These are phyloP conservation scores for Cryptococcus neoformans DNA, from an alignment of 1,284 basidiomycete genomes.

Conservation along the genomic window DNA sequence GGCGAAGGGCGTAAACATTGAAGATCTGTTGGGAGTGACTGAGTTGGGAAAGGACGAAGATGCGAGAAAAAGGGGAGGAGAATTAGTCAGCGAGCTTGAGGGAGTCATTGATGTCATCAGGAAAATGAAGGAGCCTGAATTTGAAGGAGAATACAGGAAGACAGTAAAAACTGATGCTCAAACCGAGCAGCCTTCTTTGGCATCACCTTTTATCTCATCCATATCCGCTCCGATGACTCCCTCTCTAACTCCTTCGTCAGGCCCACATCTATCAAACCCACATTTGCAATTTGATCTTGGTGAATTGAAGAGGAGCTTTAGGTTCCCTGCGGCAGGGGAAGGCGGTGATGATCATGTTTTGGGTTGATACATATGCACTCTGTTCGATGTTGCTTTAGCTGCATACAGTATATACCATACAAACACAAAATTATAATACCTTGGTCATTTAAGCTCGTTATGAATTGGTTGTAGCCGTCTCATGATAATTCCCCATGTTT, in stretches of 20 bases:
- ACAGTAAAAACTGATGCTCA: background rate
- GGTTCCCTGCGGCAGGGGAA: background rate
- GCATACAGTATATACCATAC: no score
- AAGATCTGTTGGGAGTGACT: conserved; percentile 2
- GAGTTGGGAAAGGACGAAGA: conserved; percentile 1
- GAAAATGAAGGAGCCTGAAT: conserved; percentile 25
- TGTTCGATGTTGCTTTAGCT: background rate
- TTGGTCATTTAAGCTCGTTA: no score
- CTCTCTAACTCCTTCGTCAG: background rate
- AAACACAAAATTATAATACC: no score
- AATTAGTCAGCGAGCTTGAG: conserved; percentile 39
- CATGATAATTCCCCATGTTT: no score
- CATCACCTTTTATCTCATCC: background rate
- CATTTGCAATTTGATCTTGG: conserved; percentile 6
- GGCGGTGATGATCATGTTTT: background rate
- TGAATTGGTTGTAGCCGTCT: no score
- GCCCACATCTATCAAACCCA: background rate
- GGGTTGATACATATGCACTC: background rate
- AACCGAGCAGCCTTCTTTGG: background rate
- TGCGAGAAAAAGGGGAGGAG: conserved; percentile 17
- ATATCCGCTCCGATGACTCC: background rate
- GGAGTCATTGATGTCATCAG: conserved; percentile 41
- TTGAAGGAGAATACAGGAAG: background rate
- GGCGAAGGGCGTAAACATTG: conserved; percentile 24
- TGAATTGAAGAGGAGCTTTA: conserved; percentile 8